Percentiles rank a stretch among this genome's conserved stretches.
Conservation (phyloP, 768 basidiomycete genomes). For the Saitozyma sp. region DNA sequence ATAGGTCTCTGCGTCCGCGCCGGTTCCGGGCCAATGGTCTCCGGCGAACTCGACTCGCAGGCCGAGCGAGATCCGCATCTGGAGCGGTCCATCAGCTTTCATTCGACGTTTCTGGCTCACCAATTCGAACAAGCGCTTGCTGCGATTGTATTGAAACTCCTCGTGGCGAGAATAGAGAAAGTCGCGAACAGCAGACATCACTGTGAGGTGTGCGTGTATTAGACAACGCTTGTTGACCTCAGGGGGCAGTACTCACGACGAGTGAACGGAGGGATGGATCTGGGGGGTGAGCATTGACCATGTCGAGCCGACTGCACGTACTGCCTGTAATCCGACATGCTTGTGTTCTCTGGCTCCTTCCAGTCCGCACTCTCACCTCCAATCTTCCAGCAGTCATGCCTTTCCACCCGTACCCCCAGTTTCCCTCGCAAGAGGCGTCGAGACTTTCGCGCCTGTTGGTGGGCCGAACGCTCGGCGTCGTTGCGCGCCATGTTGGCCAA, state of each 20-base stretch:
- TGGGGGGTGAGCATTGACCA: slow-evolving; percentile 3
- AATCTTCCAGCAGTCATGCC: slow-evolving; percentile 34
- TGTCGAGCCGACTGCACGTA: slow-evolving; percentile 11
- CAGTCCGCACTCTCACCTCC: slow-evolving; percentile 22
- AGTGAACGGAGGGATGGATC: slow-evolving; percentile 33
- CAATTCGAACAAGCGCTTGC: slow-evolving; percentile 31
- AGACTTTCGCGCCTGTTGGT: slow-evolving; percentile 8
- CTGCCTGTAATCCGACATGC: slow-evolving; percentile 22
- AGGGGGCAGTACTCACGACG: too few species aligned
- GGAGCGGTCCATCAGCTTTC: not conserved
- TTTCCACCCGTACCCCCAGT: slow-evolving; percentile 8
- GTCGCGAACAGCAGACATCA: slow-evolving; percentile 32
- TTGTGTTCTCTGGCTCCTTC: slow-evolving; percentile 34
- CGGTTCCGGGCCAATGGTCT: slow-evolving; percentile 29
- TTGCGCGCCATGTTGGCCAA: too few species aligned
- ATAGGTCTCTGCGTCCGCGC: slow-evolving; percentile 15
- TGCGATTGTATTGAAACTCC: slow-evolving; percentile 24
- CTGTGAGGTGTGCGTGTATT: slow-evolving; percentile 6
- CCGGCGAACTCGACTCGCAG: slow-evolving; percentile 18
- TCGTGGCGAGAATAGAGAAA: slow-evolving; percentile 34
- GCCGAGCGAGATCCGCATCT: slow-evolving; percentile 30
- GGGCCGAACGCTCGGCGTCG: not conserved
- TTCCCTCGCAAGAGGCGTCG: not conserved
- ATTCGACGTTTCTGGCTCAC: slow-evolving; percentile 8
- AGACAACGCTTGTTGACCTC: too few species aligned